These are phyloP conservation scores for Coemansia sp. DNA, from an alignment of 192 early-diverging fungal species.

Conservation along the genomic window DNA sequence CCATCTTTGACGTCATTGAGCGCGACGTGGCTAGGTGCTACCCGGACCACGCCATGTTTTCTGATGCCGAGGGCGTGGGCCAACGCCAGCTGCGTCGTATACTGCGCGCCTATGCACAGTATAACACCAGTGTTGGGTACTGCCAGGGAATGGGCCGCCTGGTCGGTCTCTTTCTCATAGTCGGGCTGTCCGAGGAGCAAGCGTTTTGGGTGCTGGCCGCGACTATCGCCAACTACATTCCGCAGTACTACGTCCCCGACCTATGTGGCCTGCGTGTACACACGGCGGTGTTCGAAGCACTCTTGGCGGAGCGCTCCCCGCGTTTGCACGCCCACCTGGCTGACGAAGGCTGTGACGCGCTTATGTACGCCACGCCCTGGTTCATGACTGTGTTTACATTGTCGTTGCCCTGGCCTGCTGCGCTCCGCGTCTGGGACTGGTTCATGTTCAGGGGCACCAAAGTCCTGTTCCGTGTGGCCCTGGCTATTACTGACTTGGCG, in stretches of 20 bases:
- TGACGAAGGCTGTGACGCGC: conserved; percentile 73
- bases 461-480: conserved; percentile 77
- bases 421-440: conserved; percentile 91
- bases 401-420: conserved; percentile 85
- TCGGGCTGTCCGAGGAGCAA: conserved; percentile 77
- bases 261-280: conserved; percentile 79
- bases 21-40: conserved; percentile 87
- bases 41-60: conserved; percentile 85
- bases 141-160: conserved; percentile 97
- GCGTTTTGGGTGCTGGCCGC: conserved; percentile 88
- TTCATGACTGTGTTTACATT: conserved; percentile 91
- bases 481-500: conserved; percentile 73
- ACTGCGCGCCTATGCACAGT: conserved; percentile 84
- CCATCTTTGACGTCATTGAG: conserved; percentile 90
- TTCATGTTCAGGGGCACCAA: conserved; percentile 82
- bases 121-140: conserved; percentile 86
- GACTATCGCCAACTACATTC: conserved; percentile 72
- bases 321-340: conserved; percentile 71
- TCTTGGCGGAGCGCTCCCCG: conserved; percentile 70
- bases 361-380: conserved; percentile 95
- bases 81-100: conserved; percentile 80
- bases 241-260: conserved; percentile 77
- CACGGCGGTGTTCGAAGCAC: conserved; percentile 78
- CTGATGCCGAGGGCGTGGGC: conserved; percentile 66
- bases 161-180: conserved; percentile 90